Evolutionary conservation across 805 yeast species (phyloP).

Genomic region (Hanseniaspora hatyaiensis): DNA sequence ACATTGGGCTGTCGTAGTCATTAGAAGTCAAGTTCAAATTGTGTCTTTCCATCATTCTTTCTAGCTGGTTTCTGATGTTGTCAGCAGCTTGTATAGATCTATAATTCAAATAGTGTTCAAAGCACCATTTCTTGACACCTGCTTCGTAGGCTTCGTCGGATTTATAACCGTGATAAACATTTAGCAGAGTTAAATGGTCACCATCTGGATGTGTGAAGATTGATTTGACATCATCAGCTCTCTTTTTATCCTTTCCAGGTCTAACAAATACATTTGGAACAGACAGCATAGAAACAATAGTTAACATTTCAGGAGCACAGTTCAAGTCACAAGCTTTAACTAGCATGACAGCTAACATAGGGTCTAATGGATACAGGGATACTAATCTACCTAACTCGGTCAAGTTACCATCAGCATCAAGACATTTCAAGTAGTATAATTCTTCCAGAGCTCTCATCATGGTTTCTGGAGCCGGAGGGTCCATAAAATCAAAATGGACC

Average conservation of each 20-base stretch:
- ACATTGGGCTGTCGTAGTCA: constrained; percentile 51
- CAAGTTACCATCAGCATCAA: constrained; percentile 82
- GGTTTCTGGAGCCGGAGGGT: constrained; percentile 98
- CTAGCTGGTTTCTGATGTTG: constrained; percentile 72
- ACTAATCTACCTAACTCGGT: constrained; percentile 84
- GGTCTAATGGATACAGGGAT: constrained; percentile 89
- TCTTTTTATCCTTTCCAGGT: constrained; percentile 74
- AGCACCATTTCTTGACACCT: constrained; percentile 76
- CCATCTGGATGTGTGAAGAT: constrained; percentile 88
- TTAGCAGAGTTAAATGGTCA: constrained; percentile 81
- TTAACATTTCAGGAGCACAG: constrained; percentile 79
- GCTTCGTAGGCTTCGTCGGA: constrained; percentile 57
- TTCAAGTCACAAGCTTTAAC: constrained; percentile 75
- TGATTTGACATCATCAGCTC: constrained; percentile 84
- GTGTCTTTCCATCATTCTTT: constrained; percentile 68
- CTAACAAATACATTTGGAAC: constrained; percentile 93
- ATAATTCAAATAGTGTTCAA: constrained; percentile 73
- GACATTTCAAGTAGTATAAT: constrained; percentile 75
- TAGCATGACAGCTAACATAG: constrained; percentile 85
- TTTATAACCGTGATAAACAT: constrained; percentile 75
- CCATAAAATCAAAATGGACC: constrained; percentile 97
- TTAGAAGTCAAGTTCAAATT: constrained; percentile 65
- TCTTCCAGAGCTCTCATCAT: constrained; percentile 99
- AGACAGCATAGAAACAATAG: constrained; percentile 79
- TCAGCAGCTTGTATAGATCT: constrained; percentile 79